phyloP scores from a whole-genome alignment of 192 early-diverging fungal species.

The Coemansia umbellata region DNA sequence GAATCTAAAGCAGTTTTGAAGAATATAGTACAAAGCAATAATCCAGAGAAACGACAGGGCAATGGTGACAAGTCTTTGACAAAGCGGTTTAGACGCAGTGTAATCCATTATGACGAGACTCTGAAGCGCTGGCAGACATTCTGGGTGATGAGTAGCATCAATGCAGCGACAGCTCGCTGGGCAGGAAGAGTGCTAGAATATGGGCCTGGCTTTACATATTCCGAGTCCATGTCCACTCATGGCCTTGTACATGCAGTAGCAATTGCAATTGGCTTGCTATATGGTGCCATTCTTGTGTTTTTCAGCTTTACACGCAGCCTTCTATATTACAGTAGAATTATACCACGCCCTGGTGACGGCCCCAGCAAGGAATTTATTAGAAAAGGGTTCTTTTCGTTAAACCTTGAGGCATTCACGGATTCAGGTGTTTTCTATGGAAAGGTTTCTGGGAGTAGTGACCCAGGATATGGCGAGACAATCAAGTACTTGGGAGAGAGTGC shows the following conservation, averaged over 20 bases:
- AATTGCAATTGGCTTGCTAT: constrained; percentile 41
- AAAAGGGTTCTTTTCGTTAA: constrained; percentile 45
- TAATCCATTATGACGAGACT: constrained; percentile 41
- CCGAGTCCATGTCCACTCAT: constrained; percentile 57
- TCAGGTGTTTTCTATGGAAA: constrained; percentile 32
- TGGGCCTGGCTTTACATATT: constrained; percentile 57
- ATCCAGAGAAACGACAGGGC: too few species aligned
- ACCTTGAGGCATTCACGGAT: constrained; percentile 32
- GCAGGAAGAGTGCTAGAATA: constrained; percentile 39
- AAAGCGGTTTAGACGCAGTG: constrained; percentile 12
- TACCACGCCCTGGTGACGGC: constrained; percentile 69
- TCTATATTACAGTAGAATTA: constrained; percentile 43
- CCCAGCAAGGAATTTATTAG: constrained; percentile 60
- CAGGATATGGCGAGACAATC: constrained; percentile 80
- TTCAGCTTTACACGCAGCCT: constrained; percentile 50
- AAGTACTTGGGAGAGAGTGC: constrained; percentile 77
- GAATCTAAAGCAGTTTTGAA: neutral
- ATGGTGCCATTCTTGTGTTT: constrained; percentile 25
- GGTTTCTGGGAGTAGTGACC: constrained; percentile 58
- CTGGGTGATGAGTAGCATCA: constrained; percentile 46
- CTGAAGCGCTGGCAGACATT: constrained; percentile 49
- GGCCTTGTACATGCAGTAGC: constrained; percentile 48
- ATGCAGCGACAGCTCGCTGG: constrained; percentile 21
- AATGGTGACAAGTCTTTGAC: neutral
- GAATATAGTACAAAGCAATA: neutral